Base-by-base conservation (phyloP, 192 early-diverging fungal genomes). In the Umbelopsis vinacea region DNA sequence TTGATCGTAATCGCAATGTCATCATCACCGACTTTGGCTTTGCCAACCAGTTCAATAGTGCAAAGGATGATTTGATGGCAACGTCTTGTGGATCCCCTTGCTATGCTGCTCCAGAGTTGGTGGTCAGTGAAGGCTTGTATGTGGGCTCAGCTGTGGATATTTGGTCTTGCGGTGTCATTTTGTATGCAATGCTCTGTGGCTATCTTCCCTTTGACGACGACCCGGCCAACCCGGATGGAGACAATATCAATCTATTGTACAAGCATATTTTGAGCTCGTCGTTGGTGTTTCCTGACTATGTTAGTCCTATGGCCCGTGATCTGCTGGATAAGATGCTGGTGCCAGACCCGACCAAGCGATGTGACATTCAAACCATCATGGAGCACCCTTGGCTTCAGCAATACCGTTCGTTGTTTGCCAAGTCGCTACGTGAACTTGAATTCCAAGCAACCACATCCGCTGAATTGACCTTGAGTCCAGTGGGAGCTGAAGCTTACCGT, bases 11-110 rank as follows among this genome's bases (percentile, higher is more conserved):
- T 74, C 86, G 93, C 55, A 96, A 97, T 74, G 89, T 99, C 54
- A 92, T 96, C 71, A 98, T 99, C 79, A 97, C 97, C 9, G 97
- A 99, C 78, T 99, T 99, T 91, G 97, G 97, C 14, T 99, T 99
- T 82, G 96, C 97, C 19, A 97, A 96, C 72, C 90, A 93, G 83
- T 93, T 94, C 53, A 81, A 86, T 19, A 85, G 85, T 12, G 84
- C 92, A 1, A 82, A 85, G 73, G 87, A 89, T 78, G 92, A 93
- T 76, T 81, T 98, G 67, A 91, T 99, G 88, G 84, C 92, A 6
- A 99, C 98, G 8, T 94, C 92, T 40, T 99, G 98, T 79, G 98
- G 98, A 15, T 96, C 95, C 68, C 98, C 98, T 24, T 98, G 97
- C 79, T 99, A 99, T 79, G 98, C 98, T 4, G 98, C 98, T 8